Conservation (phyloP, 176 grass and related monocot species). For the Chrysopogon serrulatus region DNA sequence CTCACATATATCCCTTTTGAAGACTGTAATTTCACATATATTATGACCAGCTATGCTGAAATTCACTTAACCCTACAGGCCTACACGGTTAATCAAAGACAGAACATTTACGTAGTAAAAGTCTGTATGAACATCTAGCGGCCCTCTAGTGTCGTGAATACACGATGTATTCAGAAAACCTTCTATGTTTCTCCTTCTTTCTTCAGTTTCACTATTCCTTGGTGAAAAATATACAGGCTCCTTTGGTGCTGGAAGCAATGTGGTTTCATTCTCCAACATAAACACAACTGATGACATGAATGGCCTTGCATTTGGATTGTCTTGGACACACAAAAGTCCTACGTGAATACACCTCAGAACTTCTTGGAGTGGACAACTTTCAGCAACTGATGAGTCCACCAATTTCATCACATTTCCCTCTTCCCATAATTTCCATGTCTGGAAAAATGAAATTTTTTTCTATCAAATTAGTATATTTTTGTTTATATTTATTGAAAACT, state of each 20-base stretch:
- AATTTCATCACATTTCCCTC: conserved; percentile 26
- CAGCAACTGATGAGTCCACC: conserved; percentile 15
- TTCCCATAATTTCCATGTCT: conserved; percentile 53
- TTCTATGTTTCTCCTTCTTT: neutral
- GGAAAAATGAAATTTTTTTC: neutral
- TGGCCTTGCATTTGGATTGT: conserved; percentile 35
- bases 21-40: neutral
- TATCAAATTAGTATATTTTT: neutral
- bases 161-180: neutral
- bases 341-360: conserved; percentile 40
- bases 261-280: conserved; percentile 40
- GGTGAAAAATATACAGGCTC: conserved; percentile 13
- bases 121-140: conserved; percentile 12
- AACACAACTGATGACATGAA: conserved; percentile 34
- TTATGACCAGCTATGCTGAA: neutral
- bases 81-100: neutral
- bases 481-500: neutral
- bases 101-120: neutral
- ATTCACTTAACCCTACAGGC: neutral
- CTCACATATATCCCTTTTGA: neutral
- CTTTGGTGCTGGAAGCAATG: conserved; percentile 25
- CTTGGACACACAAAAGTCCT: conserved; percentile 55
- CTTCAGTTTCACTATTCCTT: neutral
- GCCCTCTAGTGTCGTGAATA: neutral
- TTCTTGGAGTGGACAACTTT: conserved; percentile 13